These are phyloP conservation scores for Omphalotus guepiniiformis DNA, from an alignment of 768 basidiomycete genomes.

Conservation along the genomic window DNA sequence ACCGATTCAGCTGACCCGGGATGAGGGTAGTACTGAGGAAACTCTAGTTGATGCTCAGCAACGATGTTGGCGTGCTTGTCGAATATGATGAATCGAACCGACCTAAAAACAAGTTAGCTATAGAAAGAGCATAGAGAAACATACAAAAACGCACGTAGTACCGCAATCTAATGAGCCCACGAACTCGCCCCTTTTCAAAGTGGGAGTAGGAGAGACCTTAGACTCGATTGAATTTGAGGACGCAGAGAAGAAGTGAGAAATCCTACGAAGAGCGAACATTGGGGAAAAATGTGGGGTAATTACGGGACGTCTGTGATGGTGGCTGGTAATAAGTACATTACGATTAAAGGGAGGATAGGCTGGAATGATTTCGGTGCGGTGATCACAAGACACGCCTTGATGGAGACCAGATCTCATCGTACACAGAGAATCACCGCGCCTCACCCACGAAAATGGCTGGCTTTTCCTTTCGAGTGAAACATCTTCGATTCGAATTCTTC, in stretches of 20 bases:
- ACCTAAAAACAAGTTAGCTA: constrained; percentile 39
- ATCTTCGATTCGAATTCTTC: too few relatives aligned
- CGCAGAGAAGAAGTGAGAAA: constrained; percentile 3
- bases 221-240: background rate
- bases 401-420: too few relatives aligned
- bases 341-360: too few relatives aligned
- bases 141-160: constrained; percentile 79
- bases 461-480: too few relatives aligned
- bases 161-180: constrained; percentile 93
- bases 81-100: constrained; percentile 89
- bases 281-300: background rate
- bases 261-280: background rate
- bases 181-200: constrained; percentile 54
- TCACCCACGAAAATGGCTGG: too few relatives aligned
- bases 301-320: too few relatives aligned
- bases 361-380: too few relatives aligned
- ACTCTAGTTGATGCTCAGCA: constrained; percentile 87
- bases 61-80: constrained; percentile 84
- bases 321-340: too few relatives aligned
- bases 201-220: background rate
- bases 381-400: too few relatives aligned
- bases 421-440: too few relatives aligned
- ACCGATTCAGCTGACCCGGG: constrained; percentile 57
- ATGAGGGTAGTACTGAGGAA: constrained; percentile 88
- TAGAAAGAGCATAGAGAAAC: background rate